Evolutionary conservation across 176 grass and related monocot species (phyloP).

Genomic region (Alloteropsis semialata): DNA sequence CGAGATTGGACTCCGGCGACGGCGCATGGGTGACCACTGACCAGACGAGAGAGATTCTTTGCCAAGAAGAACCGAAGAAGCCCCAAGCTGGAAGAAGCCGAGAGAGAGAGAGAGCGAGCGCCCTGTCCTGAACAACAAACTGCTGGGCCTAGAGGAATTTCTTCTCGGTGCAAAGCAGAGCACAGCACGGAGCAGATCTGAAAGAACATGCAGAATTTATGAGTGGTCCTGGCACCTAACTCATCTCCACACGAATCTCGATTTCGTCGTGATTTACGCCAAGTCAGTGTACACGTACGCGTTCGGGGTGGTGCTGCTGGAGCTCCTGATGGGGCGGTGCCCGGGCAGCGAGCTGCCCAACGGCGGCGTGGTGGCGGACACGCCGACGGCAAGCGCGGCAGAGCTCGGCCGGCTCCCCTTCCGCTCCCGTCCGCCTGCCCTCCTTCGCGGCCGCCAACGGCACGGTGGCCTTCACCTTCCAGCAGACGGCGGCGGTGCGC

Average conservation of each 20-base stretch:
- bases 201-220: conserved; percentile 56
- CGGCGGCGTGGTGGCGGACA: no score
- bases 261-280: no score
- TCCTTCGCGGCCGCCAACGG: no score
- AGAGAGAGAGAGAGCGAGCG: background rate
- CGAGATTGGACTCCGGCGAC: background rate
- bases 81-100: background rate
- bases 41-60: background rate
- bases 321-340: no score
- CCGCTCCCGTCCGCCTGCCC: no score
- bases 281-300: no score
- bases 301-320: no score
- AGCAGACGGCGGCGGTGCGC: no score
- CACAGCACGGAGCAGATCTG: conserved; percentile 55
- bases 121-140: background rate
- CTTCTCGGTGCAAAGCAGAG: conserved; percentile 4
- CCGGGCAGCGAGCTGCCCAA: no score
- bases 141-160: background rate
- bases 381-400: no score
- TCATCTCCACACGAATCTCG: conserved; percentile 35
- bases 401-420: no score
- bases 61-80: background rate
- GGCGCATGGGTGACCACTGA: background rate
- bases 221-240: conserved; percentile 39
- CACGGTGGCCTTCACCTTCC: no score